Percentiles rank a stretch among this genome's conserved stretches.
phyloP scores from a whole-genome alignment of 1,139 yeast genomes.

The Protomyces arabidopsidicola region DNA sequence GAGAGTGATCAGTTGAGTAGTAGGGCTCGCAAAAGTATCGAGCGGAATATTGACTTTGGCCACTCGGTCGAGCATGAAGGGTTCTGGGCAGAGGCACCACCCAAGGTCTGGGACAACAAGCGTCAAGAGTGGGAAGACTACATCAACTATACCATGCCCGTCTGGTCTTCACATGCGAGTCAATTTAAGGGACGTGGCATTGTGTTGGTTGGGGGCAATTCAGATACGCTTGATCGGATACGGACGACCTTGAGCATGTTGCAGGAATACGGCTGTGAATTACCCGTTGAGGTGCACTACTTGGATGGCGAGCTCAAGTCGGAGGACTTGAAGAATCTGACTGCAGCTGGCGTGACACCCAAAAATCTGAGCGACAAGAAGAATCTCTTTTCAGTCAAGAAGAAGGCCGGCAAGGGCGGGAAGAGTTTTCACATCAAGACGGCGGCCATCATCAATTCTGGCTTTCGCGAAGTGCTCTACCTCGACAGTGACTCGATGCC shows the following conservation, averaged over 20 bases:
- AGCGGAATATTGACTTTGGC: constrained; percentile 24
- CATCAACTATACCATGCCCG: constrained; percentile 21
- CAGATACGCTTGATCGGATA: constrained; percentile 11
- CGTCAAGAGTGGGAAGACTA: constrained; percentile 26
- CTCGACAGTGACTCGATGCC: constrained; percentile 28
- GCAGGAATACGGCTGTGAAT: constrained; percentile 14
- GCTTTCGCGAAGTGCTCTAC: constrained; percentile 24
- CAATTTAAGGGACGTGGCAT: constrained; percentile 19
- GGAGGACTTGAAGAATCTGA: constrained; percentile 17
- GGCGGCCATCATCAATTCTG: constrained; percentile 26
- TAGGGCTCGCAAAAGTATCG: constrained; percentile 15
- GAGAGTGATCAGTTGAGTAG: constrained; percentile 9
- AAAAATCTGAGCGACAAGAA: constrained; percentile 4
- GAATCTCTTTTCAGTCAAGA: constrained; percentile 25
- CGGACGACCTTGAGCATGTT: constrained; percentile 26
- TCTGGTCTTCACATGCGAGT: constrained; percentile 15
- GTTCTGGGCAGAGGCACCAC: constrained; percentile 26
- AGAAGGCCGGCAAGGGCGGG: constrained; percentile 26
- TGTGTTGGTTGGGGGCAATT: constrained; percentile 24
- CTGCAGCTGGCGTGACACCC: constrained; percentile 4
- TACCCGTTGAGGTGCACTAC: constrained; percentile 26
- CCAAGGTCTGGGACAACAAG: constrained; percentile 24
- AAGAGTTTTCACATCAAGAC: constrained; percentile 28
- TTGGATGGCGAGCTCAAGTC: constrained; percentile 16
- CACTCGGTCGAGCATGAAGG: constrained; percentile 28